Percentiles rank a stretch among this genome's conserved stretches.
phyloP scores from a whole-genome alignment of 2,329 filamentous ascomycete genomes.

The Fusarium sp. region DNA sequence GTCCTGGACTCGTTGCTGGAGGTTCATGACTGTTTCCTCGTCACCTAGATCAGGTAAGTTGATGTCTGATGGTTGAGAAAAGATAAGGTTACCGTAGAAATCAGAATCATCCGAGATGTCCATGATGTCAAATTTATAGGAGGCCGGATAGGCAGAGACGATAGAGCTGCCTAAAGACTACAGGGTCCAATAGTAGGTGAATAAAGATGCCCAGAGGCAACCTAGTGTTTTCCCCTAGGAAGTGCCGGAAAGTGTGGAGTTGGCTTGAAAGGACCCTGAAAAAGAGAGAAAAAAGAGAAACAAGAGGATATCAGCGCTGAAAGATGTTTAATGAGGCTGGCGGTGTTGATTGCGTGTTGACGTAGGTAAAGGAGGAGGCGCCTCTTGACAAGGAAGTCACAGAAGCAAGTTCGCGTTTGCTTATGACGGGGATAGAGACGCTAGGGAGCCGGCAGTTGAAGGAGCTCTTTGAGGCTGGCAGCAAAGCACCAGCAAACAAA shows the following conservation, averaged over 20 bases:
- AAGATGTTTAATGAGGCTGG: neutral
- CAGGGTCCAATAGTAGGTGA: neutral
- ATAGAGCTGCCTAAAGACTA: neutral
- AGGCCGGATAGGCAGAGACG: neutral
- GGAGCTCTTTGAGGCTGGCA: neutral
- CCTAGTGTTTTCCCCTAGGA: neutral
- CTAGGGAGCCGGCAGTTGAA: conserved; percentile 30
- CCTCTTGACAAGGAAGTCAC: conserved; percentile 18
- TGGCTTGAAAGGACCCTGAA: neutral
- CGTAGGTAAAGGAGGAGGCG: conserved; percentile 24
- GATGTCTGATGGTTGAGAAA: neutral
- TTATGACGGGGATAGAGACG: conserved; percentile 15
- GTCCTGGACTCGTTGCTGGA: conserved; percentile 62
- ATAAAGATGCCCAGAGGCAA: neutral
- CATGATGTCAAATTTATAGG: conserved; percentile 44
- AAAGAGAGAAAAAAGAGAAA: neutral
- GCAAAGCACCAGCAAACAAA: neutral
- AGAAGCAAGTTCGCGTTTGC: conserved; percentile 38
- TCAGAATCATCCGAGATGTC: conserved; percentile 62
- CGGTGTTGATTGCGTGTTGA: conserved; percentile 23
- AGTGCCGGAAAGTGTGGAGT: neutral
- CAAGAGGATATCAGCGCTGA: neutral
- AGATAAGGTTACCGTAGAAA: conserved; percentile 62
- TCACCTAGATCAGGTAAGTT: conserved; percentile 62
- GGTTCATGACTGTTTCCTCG: conserved; percentile 57